A percentile compares a stretch with the other conserved stretches of the same genome.
phyloP scores from a whole-genome alignment of 257 asterid species.

The Rauvolfia tetraphylla region DNA sequence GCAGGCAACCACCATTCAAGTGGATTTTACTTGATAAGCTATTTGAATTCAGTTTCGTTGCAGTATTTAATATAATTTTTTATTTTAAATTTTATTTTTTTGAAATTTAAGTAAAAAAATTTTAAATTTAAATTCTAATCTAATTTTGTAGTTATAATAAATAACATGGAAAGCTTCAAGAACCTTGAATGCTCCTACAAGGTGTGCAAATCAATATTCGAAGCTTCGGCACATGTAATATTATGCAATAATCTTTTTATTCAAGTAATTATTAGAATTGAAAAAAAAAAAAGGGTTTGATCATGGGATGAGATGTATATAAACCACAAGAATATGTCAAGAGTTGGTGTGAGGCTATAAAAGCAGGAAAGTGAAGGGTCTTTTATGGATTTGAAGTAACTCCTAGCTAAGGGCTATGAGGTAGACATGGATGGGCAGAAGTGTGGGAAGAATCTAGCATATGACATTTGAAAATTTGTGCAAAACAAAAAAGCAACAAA shows the following conservation, averaged over 20 bases:
- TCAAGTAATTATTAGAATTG: too few relatives aligned
- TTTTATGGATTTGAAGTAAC: neutral
- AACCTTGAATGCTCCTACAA: neutral
- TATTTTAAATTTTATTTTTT: too few relatives aligned
- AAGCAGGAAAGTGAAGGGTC: neutral
- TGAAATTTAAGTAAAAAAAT: too few relatives aligned
- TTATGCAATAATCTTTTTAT: neutral
- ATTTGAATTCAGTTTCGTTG: too few relatives aligned
- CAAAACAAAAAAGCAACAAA: constrained; percentile 12
- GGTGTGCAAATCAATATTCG: neutral
- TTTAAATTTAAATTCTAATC: too few relatives aligned
- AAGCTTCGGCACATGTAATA: neutral
- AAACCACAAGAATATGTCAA: too few relatives aligned
- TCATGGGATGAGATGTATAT: too few relatives aligned
- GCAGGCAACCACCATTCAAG: neutral
- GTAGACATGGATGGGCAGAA: neutral
- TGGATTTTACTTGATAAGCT: constrained; percentile 2
- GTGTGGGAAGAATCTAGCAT: constrained; percentile 20
- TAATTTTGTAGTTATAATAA: constrained; percentile 4
- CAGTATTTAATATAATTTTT: too few relatives aligned
- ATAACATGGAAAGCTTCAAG: neutral
- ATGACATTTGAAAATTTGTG: neutral
- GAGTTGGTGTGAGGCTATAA: neutral
- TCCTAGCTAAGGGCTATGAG: neutral
- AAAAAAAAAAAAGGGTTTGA: too few relatives aligned